Evolutionary conservation across 2,329 filamentous ascomycete genomes (phyloP), one percentile per base, ranked within the genome.

Genomic region (Rosellinia necatrix): DNA sequence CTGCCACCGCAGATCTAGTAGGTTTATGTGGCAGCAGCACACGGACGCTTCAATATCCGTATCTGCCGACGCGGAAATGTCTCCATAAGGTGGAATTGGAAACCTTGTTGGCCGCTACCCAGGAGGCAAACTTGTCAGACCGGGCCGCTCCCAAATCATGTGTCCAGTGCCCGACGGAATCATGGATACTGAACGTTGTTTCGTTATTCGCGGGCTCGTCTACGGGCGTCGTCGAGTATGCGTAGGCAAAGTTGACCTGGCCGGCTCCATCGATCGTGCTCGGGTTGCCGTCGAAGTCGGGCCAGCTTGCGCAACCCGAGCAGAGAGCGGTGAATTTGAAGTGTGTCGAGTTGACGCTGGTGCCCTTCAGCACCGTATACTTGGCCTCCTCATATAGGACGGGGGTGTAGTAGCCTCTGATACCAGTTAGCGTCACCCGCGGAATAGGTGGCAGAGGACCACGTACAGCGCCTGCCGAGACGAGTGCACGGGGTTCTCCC

Each of bases 181-280:
- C 72, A 60, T 79, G 77, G 58, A 77, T 77, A 55, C 70, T 70
- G 58, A 79, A 78, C 17, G 64, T 64, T 3, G 72, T 70, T 9
- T 71, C 67, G 19, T 65, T 64, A 64, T 71, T 69, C 13, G 59
- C 48, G 1, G 76, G 76, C 15, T 70, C 66, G 48, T 76, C 71
- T 8, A 76, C 73, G 4, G 73, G 70, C 1, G 64, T 68, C 12
- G 64, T 59, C 2, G 74, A 74, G 60, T 68, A 75, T 12, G 75
- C 75, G 52, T 71, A 78, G 7, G 75, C 77, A 25, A 78, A 67
- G 52, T 70, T 69, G 54, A 70, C 72, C 44, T 76, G 69, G 12
- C 67, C 65, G 2, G 62, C 66, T 3, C 74, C 71, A 57, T 77
- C 72, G 27, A 79, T 66, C 10, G 68, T 68, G 35, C 64, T 72